Evolutionary conservation across 2,329 filamentous ascomycete genomes (phyloP).

Genomic region (Penicillium palitans): DNA sequence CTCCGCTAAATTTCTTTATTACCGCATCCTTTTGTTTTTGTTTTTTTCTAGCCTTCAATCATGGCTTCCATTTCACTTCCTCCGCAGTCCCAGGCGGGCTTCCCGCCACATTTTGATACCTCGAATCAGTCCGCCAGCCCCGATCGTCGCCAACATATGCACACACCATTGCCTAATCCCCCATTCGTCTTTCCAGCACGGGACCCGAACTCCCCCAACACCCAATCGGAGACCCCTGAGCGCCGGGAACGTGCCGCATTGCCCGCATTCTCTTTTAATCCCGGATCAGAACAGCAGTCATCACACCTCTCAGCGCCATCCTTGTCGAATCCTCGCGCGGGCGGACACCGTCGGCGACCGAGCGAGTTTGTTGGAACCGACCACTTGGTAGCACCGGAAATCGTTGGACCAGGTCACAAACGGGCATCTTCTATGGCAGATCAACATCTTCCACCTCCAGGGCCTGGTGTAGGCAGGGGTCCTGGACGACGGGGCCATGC

Average conservation of each 20-base stretch:
- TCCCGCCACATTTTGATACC: conserved; percentile 32
- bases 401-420: conserved; percentile 56
- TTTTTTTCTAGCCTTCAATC: not conserved
- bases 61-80: conserved; percentile 44
- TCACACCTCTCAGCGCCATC: conserved; percentile 56
- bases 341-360: conserved; percentile 70
- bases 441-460: conserved; percentile 35
- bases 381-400: conserved; percentile 55
- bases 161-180: conserved; percentile 56
- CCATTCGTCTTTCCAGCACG: conserved; percentile 63
- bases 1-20: conserved; percentile 14
- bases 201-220: conserved; percentile 39
- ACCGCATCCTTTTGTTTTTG: conserved; percentile 2
- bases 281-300: conserved; percentile 30
- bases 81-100: conserved; percentile 29
- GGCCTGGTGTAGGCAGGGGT: conserved; percentile 43
- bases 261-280: conserved; percentile 43
- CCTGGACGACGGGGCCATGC: conserved; percentile 68
- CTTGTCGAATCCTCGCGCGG: conserved; percentile 52
- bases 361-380: conserved; percentile 82
- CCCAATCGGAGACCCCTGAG: conserved; percentile 49
- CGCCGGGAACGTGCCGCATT: conserved; percentile 40
- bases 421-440: conserved; percentile 23
- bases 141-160: conserved; percentile 32
- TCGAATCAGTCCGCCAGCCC: conserved; percentile 17